Evolutionary conservation across 164 flowering plant genomes (phyloP).

Genomic region (Cinnamomum chago): DNA sequence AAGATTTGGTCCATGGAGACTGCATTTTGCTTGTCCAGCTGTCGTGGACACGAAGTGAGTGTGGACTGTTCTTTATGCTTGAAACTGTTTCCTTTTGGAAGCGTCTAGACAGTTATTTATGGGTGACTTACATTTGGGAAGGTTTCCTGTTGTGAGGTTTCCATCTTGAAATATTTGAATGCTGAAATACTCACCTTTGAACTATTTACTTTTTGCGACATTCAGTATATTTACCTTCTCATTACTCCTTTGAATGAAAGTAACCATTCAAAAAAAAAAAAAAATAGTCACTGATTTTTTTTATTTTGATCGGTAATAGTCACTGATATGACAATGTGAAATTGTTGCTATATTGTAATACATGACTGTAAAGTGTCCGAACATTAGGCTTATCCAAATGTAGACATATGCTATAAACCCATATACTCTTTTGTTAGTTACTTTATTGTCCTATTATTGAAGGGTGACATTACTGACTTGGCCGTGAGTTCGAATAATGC

Average conservation of each 20-base stretch:
- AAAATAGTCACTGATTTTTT: too few relatives aligned
- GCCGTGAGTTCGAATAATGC: conserved; percentile 91
- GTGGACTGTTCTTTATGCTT: neutral
- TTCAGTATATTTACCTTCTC: neutral
- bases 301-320: too few relatives aligned
- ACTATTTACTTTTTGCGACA: neutral
- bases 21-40: conserved; percentile 91
- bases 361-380: neutral
- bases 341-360: neutral
- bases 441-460: conserved; percentile 12
- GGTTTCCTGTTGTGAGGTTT: neutral
- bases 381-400: neutral
- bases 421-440: neutral
- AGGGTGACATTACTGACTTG: conserved; percentile 99
- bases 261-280: too few relatives aligned
- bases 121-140: neutral
- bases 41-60: conserved; percentile 99
- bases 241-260: too few relatives aligned
- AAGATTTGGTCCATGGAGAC: conserved; percentile 99
- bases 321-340: too few relatives aligned
- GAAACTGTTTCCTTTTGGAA: neutral
- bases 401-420: neutral
- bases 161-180: neutral
- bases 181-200: neutral
- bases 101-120: neutral